phyloP scores from a whole-genome alignment of 1,139 yeast genomes.

The Saccharomycopsis phalli region DNA sequence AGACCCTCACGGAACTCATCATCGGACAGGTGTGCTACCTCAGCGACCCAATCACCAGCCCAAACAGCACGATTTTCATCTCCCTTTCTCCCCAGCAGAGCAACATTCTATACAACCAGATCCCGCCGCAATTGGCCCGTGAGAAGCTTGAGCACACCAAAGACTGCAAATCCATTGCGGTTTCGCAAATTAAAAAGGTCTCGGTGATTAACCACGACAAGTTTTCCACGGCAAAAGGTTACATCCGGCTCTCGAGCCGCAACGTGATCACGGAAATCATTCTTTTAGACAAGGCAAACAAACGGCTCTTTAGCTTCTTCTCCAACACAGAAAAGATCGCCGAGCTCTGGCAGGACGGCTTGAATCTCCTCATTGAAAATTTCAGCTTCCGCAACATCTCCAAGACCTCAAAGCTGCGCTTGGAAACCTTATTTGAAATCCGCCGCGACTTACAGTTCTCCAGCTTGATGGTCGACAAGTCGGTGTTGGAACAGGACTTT shows the following conservation, averaged over 20 bases:
- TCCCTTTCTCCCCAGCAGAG: constrained; percentile 13
- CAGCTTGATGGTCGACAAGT: constrained; percentile 5
- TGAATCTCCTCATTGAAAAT: constrained; percentile 14
- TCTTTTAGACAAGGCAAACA: constrained; percentile 3
- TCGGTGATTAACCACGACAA: no score
- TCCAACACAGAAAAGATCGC: constrained; percentile 11
- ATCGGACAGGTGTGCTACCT: constrained; percentile 13
- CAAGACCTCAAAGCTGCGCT: constrained; percentile 11
- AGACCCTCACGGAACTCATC: constrained; percentile 14
- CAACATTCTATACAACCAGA: constrained; percentile 1
- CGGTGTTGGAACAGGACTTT: constrained; percentile 9
- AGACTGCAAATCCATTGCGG: neutral
- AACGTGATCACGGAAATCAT: constrained; percentile 13
- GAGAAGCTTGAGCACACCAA: no score
- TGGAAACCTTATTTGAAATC: constrained; percentile 17
- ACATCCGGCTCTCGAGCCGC: constrained; percentile 2
- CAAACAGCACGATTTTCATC: constrained; percentile 1
- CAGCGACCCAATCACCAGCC: constrained; percentile 7
- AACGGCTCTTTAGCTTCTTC: constrained; percentile 9
- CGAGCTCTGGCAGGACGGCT: constrained; percentile 15
- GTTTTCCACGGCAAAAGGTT: no score
- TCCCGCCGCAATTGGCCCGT: neutral
- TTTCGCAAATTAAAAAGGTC: neutral
- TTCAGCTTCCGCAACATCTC: constrained; percentile 10
- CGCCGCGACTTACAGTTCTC: constrained; percentile 16